Conservation (phyloP, 352 stramenopile genomes). For the Globisporangium viniferum region DNA sequence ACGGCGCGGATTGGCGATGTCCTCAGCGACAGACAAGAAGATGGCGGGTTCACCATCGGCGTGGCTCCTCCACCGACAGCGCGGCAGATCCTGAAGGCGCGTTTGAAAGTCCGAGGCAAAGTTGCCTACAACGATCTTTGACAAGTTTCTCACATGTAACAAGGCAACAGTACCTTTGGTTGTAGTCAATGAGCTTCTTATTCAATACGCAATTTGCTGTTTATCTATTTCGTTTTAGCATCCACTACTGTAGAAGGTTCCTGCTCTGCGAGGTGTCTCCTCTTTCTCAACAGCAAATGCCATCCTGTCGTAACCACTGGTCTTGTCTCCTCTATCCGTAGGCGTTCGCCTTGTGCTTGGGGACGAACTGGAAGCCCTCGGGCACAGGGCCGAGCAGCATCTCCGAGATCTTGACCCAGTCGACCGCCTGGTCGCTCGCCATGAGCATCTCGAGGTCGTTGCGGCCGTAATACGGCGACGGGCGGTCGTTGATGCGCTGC, state of each 20-base stretch:
- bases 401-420: slow-evolving; percentile 99
- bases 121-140: background rate
- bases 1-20: background rate
- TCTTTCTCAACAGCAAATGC: background rate
- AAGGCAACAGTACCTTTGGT: background rate
- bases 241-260: background rate
- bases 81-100: background rate
- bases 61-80: background rate
- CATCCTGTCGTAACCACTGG: background rate
- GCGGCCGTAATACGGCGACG: slow-evolving; percentile 90
- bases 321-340: slow-evolving; percentile 52
- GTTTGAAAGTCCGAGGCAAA: background rate
- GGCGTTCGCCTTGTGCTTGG: slow-evolving; percentile 98
- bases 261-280: background rate
- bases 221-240: background rate
- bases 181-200: background rate
- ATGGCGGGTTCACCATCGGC: background rate
- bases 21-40: background rate
- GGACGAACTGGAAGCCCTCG: slow-evolving; percentile 92
- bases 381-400: slow-evolving; percentile 97
- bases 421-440: slow-evolving; percentile 90
- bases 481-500: slow-evolving; percentile 97
- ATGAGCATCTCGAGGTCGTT: slow-evolving; percentile 98
- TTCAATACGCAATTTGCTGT: background rate
- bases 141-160: background rate